A percentile compares a stretch with the other conserved stretches of the same genome.
These are phyloP conservation scores for Tricladium varicosporioides DNA, from an alignment of 2,329 filamentous ascomycete genomes.

Conservation along the genomic window DNA sequence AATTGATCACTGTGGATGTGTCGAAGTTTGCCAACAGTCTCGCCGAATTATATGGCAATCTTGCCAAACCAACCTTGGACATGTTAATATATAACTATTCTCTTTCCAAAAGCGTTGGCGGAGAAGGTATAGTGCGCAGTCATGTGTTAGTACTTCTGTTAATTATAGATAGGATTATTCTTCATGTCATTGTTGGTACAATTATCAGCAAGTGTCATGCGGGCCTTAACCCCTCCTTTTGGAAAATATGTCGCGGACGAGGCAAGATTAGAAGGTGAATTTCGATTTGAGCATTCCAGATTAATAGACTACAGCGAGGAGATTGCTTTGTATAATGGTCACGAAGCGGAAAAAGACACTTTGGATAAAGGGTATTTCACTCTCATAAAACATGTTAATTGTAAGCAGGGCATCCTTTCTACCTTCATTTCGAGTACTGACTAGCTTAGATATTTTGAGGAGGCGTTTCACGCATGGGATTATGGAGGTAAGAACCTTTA, in stretches of 20 bases:
- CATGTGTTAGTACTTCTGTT: conserved; percentile 1
- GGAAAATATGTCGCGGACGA: conserved; percentile 98
- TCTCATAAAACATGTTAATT: conserved; percentile 96
- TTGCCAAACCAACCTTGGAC: conserved; percentile 91
- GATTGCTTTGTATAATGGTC: conserved; percentile 85
- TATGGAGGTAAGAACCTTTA: conserved; percentile 62
- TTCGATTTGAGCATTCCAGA: conserved; percentile 90
- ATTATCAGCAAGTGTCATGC: conserved; percentile 86
- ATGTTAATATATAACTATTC: conserved; percentile 98
- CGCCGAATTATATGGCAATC: conserved; percentile 91
- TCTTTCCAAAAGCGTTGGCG: conserved; percentile 89
- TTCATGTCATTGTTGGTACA: conserved; percentile 95
- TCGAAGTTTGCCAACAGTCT: conserved; percentile 94
- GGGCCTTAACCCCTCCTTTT: conserved; percentile 90
- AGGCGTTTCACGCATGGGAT: conserved; percentile 95
- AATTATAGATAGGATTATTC: conserved; percentile 58
- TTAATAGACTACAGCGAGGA: conserved; percentile 97
- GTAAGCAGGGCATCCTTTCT: conserved; percentile 15
- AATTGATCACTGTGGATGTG: conserved; percentile 94
- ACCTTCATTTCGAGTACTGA: too few species aligned
- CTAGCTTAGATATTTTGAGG: conserved; percentile 65
- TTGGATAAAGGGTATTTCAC: conserved; percentile 99
- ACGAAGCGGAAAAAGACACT: conserved; percentile 92
- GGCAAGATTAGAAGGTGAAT: conserved; percentile 90
- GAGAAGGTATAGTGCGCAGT: conserved; percentile 55